These are phyloP conservation scores for Agrocybe praecox DNA, from an alignment of 768 basidiomycete genomes.

Conservation along the genomic window DNA sequence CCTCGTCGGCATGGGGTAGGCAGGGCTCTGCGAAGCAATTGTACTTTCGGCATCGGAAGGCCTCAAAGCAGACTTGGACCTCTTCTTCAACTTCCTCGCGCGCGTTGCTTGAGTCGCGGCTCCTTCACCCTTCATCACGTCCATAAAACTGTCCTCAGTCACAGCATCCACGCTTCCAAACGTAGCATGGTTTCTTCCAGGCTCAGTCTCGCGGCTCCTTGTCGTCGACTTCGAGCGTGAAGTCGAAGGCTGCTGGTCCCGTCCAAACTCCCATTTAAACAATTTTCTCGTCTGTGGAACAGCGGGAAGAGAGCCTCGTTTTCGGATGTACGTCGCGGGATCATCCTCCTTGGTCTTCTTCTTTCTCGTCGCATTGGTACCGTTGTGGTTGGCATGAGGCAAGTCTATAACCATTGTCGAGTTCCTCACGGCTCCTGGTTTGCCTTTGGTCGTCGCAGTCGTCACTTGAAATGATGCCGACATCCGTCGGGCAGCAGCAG, in stretches of 20 bases:
- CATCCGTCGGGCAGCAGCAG: neutral
- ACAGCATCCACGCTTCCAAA: neutral
- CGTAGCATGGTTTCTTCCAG: neutral
- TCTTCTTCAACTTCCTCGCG: constrained; percentile 18
- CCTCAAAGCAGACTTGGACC: constrained; percentile 9
- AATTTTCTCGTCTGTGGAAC: constrained; percentile 3
- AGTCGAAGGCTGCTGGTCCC: constrained; percentile 10
- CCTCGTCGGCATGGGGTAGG: neutral
- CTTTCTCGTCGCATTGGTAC: neutral
- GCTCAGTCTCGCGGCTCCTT: neutral
- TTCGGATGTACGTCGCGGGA: constrained; percentile 15
- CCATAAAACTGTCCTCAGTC: constrained; percentile 11
- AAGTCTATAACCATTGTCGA: neutral
- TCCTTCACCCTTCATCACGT: neutral
- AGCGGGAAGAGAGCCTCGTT: constrained; percentile 16
- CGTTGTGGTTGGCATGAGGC: neutral
- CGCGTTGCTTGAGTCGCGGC: neutral
- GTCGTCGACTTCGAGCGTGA: neutral
- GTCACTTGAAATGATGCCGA: neutral
- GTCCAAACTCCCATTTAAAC: constrained; percentile 18
- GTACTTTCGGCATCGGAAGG: neutral
- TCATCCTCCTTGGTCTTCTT: constrained; percentile 12
- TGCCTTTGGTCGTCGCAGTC: neutral
- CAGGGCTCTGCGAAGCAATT: neutral
- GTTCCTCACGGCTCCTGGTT: neutral